These are phyloP conservation scores for Phytopythium cucurbitacearum DNA, from an alignment of 352 stramenopile genomes.

Conservation along the genomic window DNA sequence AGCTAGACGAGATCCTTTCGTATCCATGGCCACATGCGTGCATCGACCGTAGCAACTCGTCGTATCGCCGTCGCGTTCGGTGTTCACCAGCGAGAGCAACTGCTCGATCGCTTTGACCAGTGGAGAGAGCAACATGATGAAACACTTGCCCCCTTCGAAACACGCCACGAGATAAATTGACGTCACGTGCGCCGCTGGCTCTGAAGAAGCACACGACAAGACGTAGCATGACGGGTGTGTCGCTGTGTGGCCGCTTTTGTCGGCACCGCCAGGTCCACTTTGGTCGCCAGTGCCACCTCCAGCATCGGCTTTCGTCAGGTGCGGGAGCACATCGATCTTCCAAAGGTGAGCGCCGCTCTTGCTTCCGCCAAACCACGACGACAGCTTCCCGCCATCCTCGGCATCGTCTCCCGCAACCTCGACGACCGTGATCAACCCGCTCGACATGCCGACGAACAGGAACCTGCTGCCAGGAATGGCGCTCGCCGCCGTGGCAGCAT, in stretches of 20 bases:
- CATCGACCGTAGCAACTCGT: conserved; percentile 34
- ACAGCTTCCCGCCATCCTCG: background rate
- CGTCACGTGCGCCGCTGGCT: conserved; percentile 18
- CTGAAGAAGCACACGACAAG: conserved; percentile 42
- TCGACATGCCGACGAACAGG: conserved; percentile 73
- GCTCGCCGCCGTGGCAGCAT: conserved; percentile 43
- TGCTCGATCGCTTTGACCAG: conserved; percentile 60
- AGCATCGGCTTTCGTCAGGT: conserved; percentile 16
- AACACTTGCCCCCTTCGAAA: conserved; percentile 78
- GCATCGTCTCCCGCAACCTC: conserved; percentile 24
- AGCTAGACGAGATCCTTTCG: conserved; percentile 41
- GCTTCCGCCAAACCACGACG: conserved; percentile 28
- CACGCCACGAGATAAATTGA: conserved; percentile 56
- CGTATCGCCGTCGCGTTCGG: conserved; percentile 25
- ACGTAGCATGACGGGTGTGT: conserved; percentile 42
- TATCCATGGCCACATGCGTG: conserved; percentile 41
- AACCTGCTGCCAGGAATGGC: conserved; percentile 47
- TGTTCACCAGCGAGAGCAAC: conserved; percentile 73
- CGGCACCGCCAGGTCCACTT: conserved; percentile 6
- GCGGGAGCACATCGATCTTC: conserved; percentile 75
- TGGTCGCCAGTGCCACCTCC: background rate
- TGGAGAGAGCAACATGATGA: conserved; percentile 70
- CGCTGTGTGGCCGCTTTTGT: background rate
- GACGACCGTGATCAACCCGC: conserved; percentile 63
- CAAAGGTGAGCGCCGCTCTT: conserved; percentile 39